Evolutionary conservation across 805 yeast genomes (phyloP), one percentile per base, ranked within the genome.

Genomic region (Ogataea allantospora): DNA sequence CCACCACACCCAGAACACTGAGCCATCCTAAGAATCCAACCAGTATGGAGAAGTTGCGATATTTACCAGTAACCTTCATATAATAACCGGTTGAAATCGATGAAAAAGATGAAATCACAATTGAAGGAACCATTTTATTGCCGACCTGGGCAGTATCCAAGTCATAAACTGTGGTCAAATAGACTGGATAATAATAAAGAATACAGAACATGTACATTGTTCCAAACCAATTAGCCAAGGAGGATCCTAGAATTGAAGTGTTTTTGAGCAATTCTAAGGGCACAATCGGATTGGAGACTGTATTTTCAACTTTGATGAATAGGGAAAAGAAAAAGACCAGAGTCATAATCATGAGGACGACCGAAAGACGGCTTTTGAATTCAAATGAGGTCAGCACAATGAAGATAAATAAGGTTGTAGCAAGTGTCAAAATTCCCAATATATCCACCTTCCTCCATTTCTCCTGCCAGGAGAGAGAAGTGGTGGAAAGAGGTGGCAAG

Each of bases 21-120:
- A 68, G 16, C 1, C 69, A 47, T 1, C 77, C 65, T 2, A 77
- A 8, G 1, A 65, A 13, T 9, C 77, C 73, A 13, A 72, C 65
- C 2, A 57, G 27, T 0, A 75, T 55, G 5, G 72, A 58, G 40
- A 79, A 69, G 20, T 50, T 62, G 50, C 68, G 71, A 56, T 83
- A 83, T 31, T 66, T 71, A 3, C 87, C 88, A 1, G 85, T 78
- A 34, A 57, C 56, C 48, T 70, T 77, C 83, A 81, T 80, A 58
- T 78, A 80, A 33, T 64, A 55, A 1, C 88, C 88, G 7, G 85
- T 73, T 7, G 77, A 77, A 14, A 81, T 64, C 1, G 85, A 78
- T 2, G 87, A 81, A 27, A 67, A 28, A 1, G 85, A 75, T 9
- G 74, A 70, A 8, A 76, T 70, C 37, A 82, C 59, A 51, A 81